A percentile compares a stretch with the other conserved stretches of the same genome.
Conservation (phyloP, 768 basidiomycete genomes). For the Inosperma sp. region DNA sequence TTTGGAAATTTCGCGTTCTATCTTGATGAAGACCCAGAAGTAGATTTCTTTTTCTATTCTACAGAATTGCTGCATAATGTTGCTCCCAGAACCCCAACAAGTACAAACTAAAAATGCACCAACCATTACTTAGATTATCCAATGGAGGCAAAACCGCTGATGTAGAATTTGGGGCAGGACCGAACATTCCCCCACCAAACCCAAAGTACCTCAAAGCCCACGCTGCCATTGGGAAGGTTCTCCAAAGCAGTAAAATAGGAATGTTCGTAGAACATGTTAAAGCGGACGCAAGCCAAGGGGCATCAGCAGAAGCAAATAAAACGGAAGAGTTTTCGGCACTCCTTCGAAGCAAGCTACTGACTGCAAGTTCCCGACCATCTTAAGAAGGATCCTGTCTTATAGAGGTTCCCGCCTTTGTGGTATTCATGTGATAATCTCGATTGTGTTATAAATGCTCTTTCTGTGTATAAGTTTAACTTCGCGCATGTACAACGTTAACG, state of each 20-base stretch:
- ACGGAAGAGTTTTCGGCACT: constrained; percentile 13
- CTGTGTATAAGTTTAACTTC: too few species aligned
- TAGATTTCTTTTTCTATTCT: background rate
- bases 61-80: background rate
- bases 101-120: constrained; percentile 13
- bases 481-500: too few species aligned
- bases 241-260: constrained; percentile 14
- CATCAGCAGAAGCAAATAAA: constrained; percentile 2
- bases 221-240: constrained; percentile 20
- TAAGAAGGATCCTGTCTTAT: too few species aligned
- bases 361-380: too few species aligned
- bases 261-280: constrained; percentile 16
- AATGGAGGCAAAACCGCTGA: constrained; percentile 3
- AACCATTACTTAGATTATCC: background rate
- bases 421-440: too few species aligned
- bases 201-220: constrained; percentile 18
- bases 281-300: background rate
- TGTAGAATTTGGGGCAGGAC: constrained; percentile 13
- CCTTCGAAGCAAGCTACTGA: constrained; percentile 6
- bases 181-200: constrained; percentile 13
- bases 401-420: too few species aligned
- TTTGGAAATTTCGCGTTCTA: constrained; percentile 14
- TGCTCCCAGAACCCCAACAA: constrained; percentile 15
- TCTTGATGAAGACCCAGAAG: constrained; percentile 8
- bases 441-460: too few species aligned